Percentiles rank a stretch among this genome's conserved stretches.
phyloP scores from a whole-genome alignment of 805 yeast species.

The Yarrowia divulgata region DNA sequence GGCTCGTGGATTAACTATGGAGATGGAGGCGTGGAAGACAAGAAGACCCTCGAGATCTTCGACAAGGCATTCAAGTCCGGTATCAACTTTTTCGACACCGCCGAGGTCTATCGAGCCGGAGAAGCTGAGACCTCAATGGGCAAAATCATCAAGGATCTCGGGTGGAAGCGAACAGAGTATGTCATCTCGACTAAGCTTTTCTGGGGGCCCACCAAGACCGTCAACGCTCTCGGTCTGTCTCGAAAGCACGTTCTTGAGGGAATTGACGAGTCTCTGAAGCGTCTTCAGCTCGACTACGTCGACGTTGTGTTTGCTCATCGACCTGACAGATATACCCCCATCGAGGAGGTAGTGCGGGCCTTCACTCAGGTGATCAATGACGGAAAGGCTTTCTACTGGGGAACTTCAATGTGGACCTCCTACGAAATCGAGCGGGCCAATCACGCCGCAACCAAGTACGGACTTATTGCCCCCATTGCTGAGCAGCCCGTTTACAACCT shows the following conservation, averaged over 20 bases:
- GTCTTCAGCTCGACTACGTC: constrained; percentile 49
- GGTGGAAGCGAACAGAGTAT: constrained; percentile 48
- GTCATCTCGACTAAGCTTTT: constrained; percentile 49
- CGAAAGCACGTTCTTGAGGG: constrained; percentile 50
- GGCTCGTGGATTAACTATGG: constrained; percentile 51
- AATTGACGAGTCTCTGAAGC: constrained; percentile 46
- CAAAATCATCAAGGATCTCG: constrained; percentile 47
- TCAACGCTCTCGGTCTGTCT: constrained; percentile 48
- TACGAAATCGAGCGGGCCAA: constrained; percentile 50
- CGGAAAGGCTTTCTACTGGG: constrained; percentile 51
- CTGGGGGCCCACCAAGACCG: constrained; percentile 47
- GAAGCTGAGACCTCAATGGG: constrained; percentile 48
- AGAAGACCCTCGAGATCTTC: constrained; percentile 46
- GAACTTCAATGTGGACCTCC: constrained; percentile 50
- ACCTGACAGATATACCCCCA: constrained; percentile 48
- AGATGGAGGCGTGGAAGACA: constrained; percentile 46
- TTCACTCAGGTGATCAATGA: constrained; percentile 49
- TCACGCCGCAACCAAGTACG: constrained; percentile 49
- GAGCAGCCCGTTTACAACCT: constrained; percentile 49
- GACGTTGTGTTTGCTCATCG: constrained; percentile 50
- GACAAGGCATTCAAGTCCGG: constrained; percentile 49
- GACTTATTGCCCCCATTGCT: constrained; percentile 48
- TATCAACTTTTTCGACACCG: constrained; percentile 50
- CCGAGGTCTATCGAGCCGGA: constrained; percentile 49
- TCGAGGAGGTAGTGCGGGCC: constrained; percentile 50